Evolutionary conservation across 805 yeast genomes (phyloP).

Genomic region (Kluyveromyces nonfermentans): DNA sequence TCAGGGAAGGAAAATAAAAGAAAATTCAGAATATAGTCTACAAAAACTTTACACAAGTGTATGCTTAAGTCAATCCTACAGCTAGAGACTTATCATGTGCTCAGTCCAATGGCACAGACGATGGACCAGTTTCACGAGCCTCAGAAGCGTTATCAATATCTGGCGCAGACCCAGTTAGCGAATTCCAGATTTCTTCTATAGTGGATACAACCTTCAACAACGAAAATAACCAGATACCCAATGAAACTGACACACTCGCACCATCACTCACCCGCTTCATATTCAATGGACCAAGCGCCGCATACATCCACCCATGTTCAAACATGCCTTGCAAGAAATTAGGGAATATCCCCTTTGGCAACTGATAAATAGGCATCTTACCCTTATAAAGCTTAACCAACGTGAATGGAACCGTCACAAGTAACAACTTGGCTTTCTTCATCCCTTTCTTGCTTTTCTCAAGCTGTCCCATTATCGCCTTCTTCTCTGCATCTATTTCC

Average conservation of each 20-base stretch:
- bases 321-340: constrained; percentile 22
- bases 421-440: constrained; percentile 15
- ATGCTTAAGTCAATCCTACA: no score
- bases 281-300: constrained; percentile 20
- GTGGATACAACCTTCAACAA: constrained; percentile 22
- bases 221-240: constrained; percentile 30
- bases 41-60: background rate
- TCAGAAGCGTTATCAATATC: background rate
- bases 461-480: constrained; percentile 22
- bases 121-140: background rate
- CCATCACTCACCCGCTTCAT: constrained; percentile 7
- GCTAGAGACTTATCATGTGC: background rate
- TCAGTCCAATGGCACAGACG: background rate
- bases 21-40: background rate
- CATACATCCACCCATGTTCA: constrained; percentile 26
- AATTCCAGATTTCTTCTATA: constrained; percentile 30
- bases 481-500: constrained; percentile 39
- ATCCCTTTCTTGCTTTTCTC: constrained; percentile 8
- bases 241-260: constrained; percentile 15
- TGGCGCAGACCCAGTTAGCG: background rate
- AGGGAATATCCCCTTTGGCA: constrained; percentile 26
- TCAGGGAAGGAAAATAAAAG: background rate
- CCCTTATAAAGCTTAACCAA: constrained; percentile 27
- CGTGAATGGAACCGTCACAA: constrained; percentile 26
- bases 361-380: constrained; percentile 21